Percentiles rank a stretch among this genome's conserved stretches.
phyloP scores from a whole-genome alignment of 1,139 yeast species.

The Ogataea hybrid region DNA sequence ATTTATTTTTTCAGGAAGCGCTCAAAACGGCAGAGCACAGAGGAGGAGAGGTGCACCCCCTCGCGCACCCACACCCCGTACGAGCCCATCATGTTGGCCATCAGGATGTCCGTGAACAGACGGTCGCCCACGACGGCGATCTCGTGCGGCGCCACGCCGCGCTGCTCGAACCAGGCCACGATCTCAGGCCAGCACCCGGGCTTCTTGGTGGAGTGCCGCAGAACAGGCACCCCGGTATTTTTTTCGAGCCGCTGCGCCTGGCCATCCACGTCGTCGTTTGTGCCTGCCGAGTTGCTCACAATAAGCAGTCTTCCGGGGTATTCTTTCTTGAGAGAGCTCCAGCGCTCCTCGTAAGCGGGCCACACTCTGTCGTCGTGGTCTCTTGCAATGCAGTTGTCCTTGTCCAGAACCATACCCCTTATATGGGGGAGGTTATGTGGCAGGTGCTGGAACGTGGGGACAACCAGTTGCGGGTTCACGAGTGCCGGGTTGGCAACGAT shows the following conservation, averaged over 20 bases:
- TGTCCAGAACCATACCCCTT: slow-evolving; percentile 83
- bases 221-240: slow-evolving; percentile 72
- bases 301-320: slow-evolving; percentile 76
- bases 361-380: slow-evolving; percentile 81
- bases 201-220: slow-evolving; percentile 77
- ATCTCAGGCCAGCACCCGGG: slow-evolving; percentile 87
- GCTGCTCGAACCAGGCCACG: slow-evolving; percentile 50
- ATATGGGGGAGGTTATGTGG: slow-evolving; percentile 40
- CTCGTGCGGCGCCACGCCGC: slow-evolving; percentile 55
- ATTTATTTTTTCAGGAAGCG: slow-evolving; percentile 34
- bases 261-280: slow-evolving; percentile 64
- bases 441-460: slow-evolving; percentile 64
- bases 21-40: slow-evolving; percentile 52
- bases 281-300: slow-evolving; percentile 94
- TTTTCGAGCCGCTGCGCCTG: slow-evolving; percentile 60
- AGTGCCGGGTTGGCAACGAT: slow-evolving; percentile 62
- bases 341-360: slow-evolving; percentile 64
- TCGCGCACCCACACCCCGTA: slow-evolving; percentile 79
- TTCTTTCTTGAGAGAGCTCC: slow-evolving; percentile 50
- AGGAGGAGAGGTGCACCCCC: slow-evolving; percentile 63
- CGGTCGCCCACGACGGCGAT: slow-evolving; percentile 90
- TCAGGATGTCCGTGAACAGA: slow-evolving; percentile 81
- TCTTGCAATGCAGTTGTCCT: slow-evolving; percentile 91
- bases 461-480: slow-evolving; percentile 65
- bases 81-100: slow-evolving; percentile 95